phyloP scores from a whole-genome alignment of 192 early-diverging fungal species.

The Podila epigama region DNA sequence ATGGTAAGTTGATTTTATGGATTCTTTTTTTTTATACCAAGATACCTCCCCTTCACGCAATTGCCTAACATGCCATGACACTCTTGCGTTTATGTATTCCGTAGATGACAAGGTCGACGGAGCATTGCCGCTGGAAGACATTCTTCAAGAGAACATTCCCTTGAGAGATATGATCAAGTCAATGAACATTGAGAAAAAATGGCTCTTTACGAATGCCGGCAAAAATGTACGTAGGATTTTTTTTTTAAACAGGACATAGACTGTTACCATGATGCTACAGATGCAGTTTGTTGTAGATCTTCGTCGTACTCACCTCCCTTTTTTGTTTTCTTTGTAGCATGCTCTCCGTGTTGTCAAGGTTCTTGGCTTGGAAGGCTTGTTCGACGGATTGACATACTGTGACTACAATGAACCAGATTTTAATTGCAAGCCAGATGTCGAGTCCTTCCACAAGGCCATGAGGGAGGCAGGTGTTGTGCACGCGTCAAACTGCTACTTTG shows the following conservation, averaged over 20 bases:
- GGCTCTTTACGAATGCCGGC: slow-evolving; percentile 86
- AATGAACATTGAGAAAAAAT: slow-evolving; percentile 63
- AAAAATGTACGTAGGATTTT: slow-evolving; percentile 46
- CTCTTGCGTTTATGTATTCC: not conserved
- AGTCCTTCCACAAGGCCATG: slow-evolving; percentile 69
- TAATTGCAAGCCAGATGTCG: slow-evolving; percentile 72
- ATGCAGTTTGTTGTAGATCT: not conserved
- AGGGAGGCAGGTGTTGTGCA: slow-evolving; percentile 66
- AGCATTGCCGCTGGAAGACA: slow-evolving; percentile 67
- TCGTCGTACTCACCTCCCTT: not conserved
- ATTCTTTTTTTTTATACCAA: not conserved
- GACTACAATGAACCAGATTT: slow-evolving; percentile 75
- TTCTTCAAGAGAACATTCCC: slow-evolving; percentile 65
- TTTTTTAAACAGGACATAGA: not conserved
- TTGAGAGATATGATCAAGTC: slow-evolving; percentile 67
- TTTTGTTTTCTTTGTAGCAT: slow-evolving; percentile 53
- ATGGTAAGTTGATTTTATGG: slow-evolving; percentile 48
- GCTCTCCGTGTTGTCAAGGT: slow-evolving; percentile 69
- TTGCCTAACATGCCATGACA: no score
- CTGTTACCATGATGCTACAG: not conserved
- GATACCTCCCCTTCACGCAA: not conserved
- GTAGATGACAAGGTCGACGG: slow-evolving; percentile 70
- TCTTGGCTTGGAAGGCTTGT: slow-evolving; percentile 71
- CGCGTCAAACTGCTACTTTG: slow-evolving; percentile 70
- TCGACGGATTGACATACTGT: slow-evolving; percentile 79